Conservation (phyloP, 495 filamentous ascomycete species). For the Penicillium canescens region DNA sequence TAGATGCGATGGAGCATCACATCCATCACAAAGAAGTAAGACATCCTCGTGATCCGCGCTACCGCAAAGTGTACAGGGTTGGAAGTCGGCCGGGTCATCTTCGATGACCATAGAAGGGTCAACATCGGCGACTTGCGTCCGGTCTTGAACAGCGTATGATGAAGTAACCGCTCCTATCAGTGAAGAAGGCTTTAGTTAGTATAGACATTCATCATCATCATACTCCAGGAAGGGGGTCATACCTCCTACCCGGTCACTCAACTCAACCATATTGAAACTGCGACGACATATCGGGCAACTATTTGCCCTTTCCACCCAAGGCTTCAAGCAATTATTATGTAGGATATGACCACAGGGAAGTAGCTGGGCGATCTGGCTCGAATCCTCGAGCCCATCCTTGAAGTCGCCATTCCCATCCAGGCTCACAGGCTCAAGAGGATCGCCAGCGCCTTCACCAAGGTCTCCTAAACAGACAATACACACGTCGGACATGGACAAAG, state of each 20-base stretch:
- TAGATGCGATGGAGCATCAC: constrained; percentile 80
- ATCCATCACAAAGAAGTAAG: constrained; percentile 84
- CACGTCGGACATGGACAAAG: constrained; percentile 76
- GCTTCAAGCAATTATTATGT: constrained; percentile 86
- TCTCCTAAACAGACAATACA: constrained; percentile 96
- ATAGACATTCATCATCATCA: background rate
- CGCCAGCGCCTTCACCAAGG: constrained; percentile 65
- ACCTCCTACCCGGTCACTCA: constrained; percentile 78
- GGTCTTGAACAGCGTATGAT: constrained; percentile 84
- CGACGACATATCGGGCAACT: constrained; percentile 96
- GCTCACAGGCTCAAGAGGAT: constrained; percentile 49
- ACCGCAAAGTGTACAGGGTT: constrained; percentile 80
- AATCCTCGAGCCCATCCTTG: constrained; percentile 39
- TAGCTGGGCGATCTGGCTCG: constrained; percentile 60
- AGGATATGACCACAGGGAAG: constrained; percentile 83
- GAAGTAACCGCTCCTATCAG: constrained; percentile 67
- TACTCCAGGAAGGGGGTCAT: constrained; percentile 33
- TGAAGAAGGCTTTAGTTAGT: constrained; percentile 2
- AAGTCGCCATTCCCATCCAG: constrained; percentile 35
- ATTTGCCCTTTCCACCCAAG: constrained; percentile 95
- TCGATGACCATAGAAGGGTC: constrained; percentile 78
- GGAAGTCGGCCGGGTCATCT: constrained; percentile 59
- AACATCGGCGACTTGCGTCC: constrained; percentile 84
- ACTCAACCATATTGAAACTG: constrained; percentile 84
- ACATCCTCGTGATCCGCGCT: constrained; percentile 72